phyloP scores from a whole-genome alignment of 768 basidiomycete species.

The Tricholomella constricta region DNA sequence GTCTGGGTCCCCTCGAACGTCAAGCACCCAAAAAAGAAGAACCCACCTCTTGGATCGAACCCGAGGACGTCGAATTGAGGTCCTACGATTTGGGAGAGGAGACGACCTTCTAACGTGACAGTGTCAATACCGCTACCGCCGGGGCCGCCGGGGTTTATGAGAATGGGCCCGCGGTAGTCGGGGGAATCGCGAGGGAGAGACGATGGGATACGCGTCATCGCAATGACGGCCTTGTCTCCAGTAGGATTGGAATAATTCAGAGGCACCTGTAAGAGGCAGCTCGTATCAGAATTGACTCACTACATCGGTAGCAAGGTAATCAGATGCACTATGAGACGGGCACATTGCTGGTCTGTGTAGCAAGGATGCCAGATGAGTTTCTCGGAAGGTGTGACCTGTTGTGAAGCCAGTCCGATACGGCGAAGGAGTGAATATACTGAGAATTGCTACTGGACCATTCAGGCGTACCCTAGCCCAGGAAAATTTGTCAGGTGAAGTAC shows the following conservation, averaged over 20 bases:
- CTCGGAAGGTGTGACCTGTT: slow-evolving; percentile 18
- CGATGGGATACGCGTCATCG: slow-evolving; percentile 43
- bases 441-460: too few relatives aligned
- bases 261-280: slow-evolving; percentile 37
- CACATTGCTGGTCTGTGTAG: slow-evolving; percentile 29
- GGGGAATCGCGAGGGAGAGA: slow-evolving; percentile 23
- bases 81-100: slow-evolving; percentile 35
- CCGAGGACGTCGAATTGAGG: slow-evolving; percentile 47
- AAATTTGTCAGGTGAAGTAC: not conserved
- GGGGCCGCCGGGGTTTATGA: slow-evolving; percentile 52
- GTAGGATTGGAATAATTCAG: slow-evolving; percentile 44
- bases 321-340: slow-evolving; percentile 29
- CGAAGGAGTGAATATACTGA: too few relatives aligned
- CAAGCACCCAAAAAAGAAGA: not conserved
- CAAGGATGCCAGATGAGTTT: slow-evolving; percentile 26
- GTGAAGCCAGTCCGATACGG: too few relatives aligned
- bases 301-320: not conserved
- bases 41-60: slow-evolving; percentile 48
- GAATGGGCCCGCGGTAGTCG: slow-evolving; percentile 44
- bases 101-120: slow-evolving; percentile 21
- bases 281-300: too few relatives aligned
- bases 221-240: slow-evolving; percentile 41
- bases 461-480: slow-evolving; percentile 6
- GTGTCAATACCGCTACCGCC: slow-evolving; percentile 44
- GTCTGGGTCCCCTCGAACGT: too few relatives aligned